phyloP scores from a whole-genome alignment of 768 basidiomycete species.

The Pulveroboletus ravenelii region DNA sequence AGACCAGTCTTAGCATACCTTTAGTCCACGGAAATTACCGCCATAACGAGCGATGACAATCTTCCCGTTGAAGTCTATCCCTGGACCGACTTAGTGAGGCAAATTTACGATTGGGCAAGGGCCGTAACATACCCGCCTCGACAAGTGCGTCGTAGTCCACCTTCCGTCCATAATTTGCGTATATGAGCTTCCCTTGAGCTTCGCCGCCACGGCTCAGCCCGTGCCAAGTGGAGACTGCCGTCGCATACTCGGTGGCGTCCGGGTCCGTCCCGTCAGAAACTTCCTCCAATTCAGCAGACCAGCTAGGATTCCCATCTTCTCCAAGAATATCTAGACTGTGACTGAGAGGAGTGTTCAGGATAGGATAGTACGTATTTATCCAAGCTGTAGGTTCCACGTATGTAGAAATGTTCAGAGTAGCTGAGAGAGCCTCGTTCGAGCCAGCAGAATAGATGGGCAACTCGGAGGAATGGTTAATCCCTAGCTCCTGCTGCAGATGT shows the following conservation, averaged over 20 bases:
- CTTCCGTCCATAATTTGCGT: slow-evolving; percentile 56
- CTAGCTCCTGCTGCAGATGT: slow-evolving; percentile 49
- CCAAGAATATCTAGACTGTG: slow-evolving; percentile 52
- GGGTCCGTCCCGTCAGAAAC: slow-evolving; percentile 61
- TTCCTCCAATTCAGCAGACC: slow-evolving; percentile 65
- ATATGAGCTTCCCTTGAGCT: slow-evolving; percentile 54
- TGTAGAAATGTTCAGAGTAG: slow-evolving; percentile 45
- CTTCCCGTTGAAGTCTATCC: slow-evolving; percentile 67
- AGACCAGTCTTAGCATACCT: slow-evolving; percentile 42
- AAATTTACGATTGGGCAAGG: not conserved
- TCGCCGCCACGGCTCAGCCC: slow-evolving; percentile 65
- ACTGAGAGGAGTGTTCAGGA: slow-evolving; percentile 63
- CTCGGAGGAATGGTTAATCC: slow-evolving; percentile 28
- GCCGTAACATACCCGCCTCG: slow-evolving; percentile 36
- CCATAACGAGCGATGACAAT: slow-evolving; percentile 80
- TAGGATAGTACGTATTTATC: slow-evolving; percentile 71
- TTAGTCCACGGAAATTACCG: slow-evolving; percentile 81
- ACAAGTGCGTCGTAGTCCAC: slow-evolving; percentile 60
- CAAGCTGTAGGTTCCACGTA: slow-evolving; percentile 45
- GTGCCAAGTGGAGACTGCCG: slow-evolving; percentile 62
- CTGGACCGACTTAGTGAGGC: slow-evolving; percentile 28
- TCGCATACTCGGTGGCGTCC: slow-evolving; percentile 53
- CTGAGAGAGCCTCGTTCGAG: slow-evolving; percentile 45
- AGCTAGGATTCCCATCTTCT: slow-evolving; percentile 43
- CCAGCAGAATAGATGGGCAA: slow-evolving; percentile 55